Conservation (phyloP, 148 eudicot genomes). For the Drosera capensis region DNA sequence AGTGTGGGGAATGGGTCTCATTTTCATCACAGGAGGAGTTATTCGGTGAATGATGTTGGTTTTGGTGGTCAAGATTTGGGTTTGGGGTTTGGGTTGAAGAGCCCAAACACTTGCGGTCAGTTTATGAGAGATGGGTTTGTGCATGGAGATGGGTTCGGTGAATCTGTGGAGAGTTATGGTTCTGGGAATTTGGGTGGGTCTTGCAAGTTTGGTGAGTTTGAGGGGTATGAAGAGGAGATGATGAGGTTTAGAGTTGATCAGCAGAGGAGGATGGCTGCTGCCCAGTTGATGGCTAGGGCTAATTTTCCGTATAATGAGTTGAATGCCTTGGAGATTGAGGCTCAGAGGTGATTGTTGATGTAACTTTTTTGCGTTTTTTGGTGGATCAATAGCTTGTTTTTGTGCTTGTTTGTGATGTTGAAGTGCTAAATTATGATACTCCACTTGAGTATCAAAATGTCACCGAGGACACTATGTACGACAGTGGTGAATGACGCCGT, state of each 20-base stretch:
- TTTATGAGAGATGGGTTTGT: slow-evolving; percentile 50
- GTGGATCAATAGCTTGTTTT: no score
- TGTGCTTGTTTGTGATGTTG: background rate
- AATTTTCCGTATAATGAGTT: slow-evolving; percentile 29
- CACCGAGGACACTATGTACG: no score
- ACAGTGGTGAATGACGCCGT: no score
- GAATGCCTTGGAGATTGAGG: slow-evolving; percentile 31
- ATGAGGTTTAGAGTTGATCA: slow-evolving; percentile 41
- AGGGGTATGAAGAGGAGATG: slow-evolving; percentile 22
- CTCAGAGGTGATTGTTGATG: slow-evolving; percentile 27
- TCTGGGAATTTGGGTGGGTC: slow-evolving; percentile 26
- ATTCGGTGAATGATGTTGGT: slow-evolving; percentile 46
- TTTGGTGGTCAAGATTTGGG: slow-evolving; percentile 29
- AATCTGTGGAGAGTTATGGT: slow-evolving; percentile 7
- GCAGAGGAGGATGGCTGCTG: slow-evolving; percentile 43
- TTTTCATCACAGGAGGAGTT: slow-evolving; percentile 50
- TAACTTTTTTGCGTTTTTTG: background rate
- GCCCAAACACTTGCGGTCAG: slow-evolving; percentile 56
- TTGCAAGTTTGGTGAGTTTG: slow-evolving; percentile 29
- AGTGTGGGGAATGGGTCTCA: slow-evolving; percentile 3
- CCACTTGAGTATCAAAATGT: no score
- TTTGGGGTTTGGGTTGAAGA: slow-evolving; percentile 41
- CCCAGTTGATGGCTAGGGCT: slow-evolving; percentile 38
- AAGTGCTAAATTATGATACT: background rate
- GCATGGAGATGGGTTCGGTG: slow-evolving; percentile 20